phyloP scores from a whole-genome alignment of 306 rosid species.

The Sphenostylis stenocarpa region DNA sequence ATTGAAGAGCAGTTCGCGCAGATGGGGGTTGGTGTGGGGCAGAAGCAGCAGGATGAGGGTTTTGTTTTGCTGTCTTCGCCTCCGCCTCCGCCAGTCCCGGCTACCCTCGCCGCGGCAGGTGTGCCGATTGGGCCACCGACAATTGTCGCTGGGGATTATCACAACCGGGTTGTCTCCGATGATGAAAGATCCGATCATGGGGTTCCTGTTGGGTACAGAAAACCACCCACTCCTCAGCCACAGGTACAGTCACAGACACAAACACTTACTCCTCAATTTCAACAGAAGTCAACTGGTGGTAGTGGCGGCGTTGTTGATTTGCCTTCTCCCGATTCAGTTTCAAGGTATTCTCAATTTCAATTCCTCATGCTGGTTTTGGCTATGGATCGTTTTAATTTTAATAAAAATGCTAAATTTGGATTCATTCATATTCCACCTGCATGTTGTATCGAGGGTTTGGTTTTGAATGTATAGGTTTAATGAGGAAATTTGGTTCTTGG shows the following conservation, averaged over 20 bases:
- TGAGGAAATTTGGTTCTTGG: not conserved
- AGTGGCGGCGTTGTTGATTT: constrained; percentile 43
- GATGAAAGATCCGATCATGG: constrained; percentile 97
- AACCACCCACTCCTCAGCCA: constrained; percentile 52
- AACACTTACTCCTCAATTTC: constrained; percentile 53
- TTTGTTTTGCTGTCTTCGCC: constrained; percentile 63
- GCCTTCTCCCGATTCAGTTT: constrained; percentile 92
- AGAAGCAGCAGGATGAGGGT: constrained; percentile 59
- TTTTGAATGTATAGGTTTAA: not conserved
- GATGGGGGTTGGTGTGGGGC: constrained; percentile 55
- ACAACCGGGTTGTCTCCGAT: constrained; percentile 64
- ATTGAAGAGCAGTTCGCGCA: constrained; percentile 92
- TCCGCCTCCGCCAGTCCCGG: constrained; percentile 62
- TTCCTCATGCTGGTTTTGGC: constrained; percentile 1
- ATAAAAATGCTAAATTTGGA: not conserved
- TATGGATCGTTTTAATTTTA: not conserved
- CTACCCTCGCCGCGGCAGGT: constrained; percentile 34
- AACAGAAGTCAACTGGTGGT: constrained; percentile 60
- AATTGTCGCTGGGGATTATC: constrained; percentile 48
- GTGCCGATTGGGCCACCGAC: constrained; percentile 45
- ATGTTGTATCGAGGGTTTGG: not conserved
- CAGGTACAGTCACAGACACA: constrained; percentile 54
- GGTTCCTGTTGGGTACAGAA: constrained; percentile 54
- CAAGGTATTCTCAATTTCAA: constrained; percentile 58
- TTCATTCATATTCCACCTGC: not conserved